Evolutionary conservation across 1,139 yeast species (phyloP), one percentile per base, ranked within the genome.

Genomic region (Magnusiomyces suaveolens): DNA sequence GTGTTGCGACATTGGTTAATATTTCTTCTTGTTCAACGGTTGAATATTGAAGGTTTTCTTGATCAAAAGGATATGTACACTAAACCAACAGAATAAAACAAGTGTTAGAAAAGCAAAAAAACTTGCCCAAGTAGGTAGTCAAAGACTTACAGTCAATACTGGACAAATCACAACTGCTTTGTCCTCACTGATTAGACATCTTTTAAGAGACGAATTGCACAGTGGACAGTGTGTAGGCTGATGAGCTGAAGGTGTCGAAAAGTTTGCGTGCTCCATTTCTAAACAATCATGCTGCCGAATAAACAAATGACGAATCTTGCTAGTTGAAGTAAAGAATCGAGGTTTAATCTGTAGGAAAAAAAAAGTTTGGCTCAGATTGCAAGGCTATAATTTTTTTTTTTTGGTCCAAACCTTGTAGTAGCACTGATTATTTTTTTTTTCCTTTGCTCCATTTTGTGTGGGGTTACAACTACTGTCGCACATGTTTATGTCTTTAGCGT

Each of bases 21-120:
- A 60, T 56, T 33, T 61, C 63, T 1, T 58, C 57, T 46, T 54
- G 52, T 29, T 59, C 33, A 32, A 61, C 59, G 2, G 52, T 46
- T 6, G 56, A 26, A n/a, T 53, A 46, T 36, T 54, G 53, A 14
- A 51, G 29, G 18, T 55, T 57, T 6, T 52, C 54, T 26, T 49
- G 39, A 33, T 75, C 63, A 56, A 70, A 70, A 2, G 74, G 74
- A 53, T 66, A 78, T 14, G 62, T 57, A 54, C 74, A 70, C 51
- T 63, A 54, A 14, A n/a, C 3, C 8, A 21, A 16, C 26, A 39
- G 14, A 43, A 43, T 12, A 29, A 29, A 23, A 23, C 10, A 38
- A 46, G 33, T 21, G 24, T 20, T 39, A 8, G 41, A 8, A 25
- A 46, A n/a, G n/a, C 14, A 29, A 24, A 33, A 14, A 24, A 24